Conservation (phyloP, 2,329 filamentous ascomycete species). For the Bimuria novae-zelandiae region DNA sequence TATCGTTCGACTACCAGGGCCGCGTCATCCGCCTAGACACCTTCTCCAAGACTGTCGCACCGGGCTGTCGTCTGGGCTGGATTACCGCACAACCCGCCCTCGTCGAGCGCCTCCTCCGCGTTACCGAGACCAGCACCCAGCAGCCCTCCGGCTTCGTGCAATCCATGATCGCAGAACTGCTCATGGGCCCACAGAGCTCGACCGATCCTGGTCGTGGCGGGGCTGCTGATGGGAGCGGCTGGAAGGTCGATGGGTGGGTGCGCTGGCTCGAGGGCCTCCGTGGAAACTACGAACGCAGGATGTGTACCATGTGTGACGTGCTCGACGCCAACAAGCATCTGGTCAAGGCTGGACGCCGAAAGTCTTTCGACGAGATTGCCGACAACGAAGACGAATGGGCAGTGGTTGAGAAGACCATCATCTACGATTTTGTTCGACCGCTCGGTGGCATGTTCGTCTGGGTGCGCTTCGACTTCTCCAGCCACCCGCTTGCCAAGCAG, state of each 20-base stretch:
- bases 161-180: constrained; percentile 73
- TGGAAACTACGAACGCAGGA: constrained; percentile 81
- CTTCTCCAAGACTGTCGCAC: constrained; percentile 91
- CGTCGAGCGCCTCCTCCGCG: constrained; percentile 72
- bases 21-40: constrained; percentile 89
- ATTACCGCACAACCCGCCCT: constrained; percentile 82
- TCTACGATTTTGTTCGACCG: constrained; percentile 80
- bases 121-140: constrained; percentile 78
- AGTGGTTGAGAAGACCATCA: constrained; percentile 72
- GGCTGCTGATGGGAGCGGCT: constrained; percentile 62
- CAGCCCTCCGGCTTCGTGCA: constrained; percentile 91
- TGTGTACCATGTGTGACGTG: constrained; percentile 75
- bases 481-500: constrained; percentile 69
- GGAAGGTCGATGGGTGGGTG: constrained; percentile 85
- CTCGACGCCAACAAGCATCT: constrained; percentile 71
- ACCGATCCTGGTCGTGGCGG: constrained; percentile 53
- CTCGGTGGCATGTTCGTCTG: constrained; percentile 92
- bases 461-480: constrained; percentile 72
- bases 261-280: constrained; percentile 87
- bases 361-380: constrained; percentile 35
- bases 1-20: constrained; percentile 81
- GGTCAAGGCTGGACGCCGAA: constrained; percentile 63
- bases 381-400: constrained; percentile 67
- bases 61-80: constrained; percentile 89
- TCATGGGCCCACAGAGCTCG: constrained; percentile 71